phyloP scores from a whole-genome alignment of 306 rosid genomes.

The barrel medic (Medicago truncatula) region MtrunA17r5.0-ANR NC_053045.1:39181001-39181500 shows the following conservation, averaged over 20 bases:
- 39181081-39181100: conserved; percentile 84
- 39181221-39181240: conserved; percentile 77
- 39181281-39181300: conserved; percentile 76
- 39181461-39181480: conserved; percentile 92
- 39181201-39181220: conserved; percentile 81
- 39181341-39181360: conserved; percentile 94
- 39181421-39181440: conserved; percentile 81
- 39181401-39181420: conserved; percentile 92
- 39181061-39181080: conserved; percentile 57
- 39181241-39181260: conserved; percentile 75
- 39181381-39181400: conserved; percentile 94
- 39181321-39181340: conserved; percentile 89
- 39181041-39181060: conserved; percentile 35
- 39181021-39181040: conserved; percentile 20
- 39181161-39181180: conserved; percentile 91
- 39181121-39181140: conserved; percentile 77
- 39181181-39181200: conserved; percentile 78
- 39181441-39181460: conserved; percentile 87
- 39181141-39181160: conserved; percentile 97
- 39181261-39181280: conserved; percentile 84
- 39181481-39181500: conserved; percentile 84
- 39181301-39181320: conserved; percentile 91
- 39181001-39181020: conserved; percentile 47
- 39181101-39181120: conserved; percentile 90
- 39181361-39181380: conserved; percentile 81